Evolutionary conservation across 1,284 basidiomycete species (phyloP).

Genomic region (Ceratobasidium papillatum): DNA sequence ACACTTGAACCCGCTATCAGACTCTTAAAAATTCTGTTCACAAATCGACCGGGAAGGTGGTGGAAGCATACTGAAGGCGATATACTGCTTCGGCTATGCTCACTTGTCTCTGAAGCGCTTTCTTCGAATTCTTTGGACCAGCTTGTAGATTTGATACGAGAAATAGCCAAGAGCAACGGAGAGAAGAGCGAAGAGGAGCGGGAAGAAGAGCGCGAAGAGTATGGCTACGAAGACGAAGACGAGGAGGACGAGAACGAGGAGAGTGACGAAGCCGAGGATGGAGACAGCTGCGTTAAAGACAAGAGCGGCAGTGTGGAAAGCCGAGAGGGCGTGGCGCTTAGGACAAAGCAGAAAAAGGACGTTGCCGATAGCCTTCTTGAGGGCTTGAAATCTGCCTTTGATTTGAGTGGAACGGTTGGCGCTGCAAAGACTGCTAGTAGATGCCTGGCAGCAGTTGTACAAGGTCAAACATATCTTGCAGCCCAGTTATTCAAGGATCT

Average conservation of each 20-base stretch:
- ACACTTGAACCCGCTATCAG: conserved; percentile 78
- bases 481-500: conserved; percentile 83
- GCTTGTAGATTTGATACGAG: conserved; percentile 79
- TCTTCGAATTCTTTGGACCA: conserved; percentile 81
- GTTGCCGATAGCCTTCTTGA: conserved; percentile 67
- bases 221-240: neutral
- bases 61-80: conserved; percentile 77
- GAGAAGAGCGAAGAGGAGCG: conserved; percentile 61
- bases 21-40: conserved; percentile 74
- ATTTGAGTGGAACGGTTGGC: conserved; percentile 64
- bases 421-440: conserved; percentile 74
- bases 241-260: neutral
- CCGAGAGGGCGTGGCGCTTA: too few species aligned
- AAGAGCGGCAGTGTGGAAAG: too few species aligned
- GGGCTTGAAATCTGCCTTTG: conserved; percentile 69
- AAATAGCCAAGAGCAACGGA: conserved; percentile 65
- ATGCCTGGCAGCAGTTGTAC: conserved; percentile 82
- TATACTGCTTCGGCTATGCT: conserved; percentile 73
- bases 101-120: conserved; percentile 80
- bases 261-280: neutral
- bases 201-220: neutral
- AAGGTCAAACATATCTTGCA: conserved; percentile 69
- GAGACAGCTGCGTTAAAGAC: neutral
- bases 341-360: conserved; percentile 65
- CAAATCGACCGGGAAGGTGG: conserved; percentile 68